Evolutionary conservation across 1,284 basidiomycete species (phyloP), one percentile per base, ranked within the genome.

Genomic region (Ustilago tritici): DNA sequence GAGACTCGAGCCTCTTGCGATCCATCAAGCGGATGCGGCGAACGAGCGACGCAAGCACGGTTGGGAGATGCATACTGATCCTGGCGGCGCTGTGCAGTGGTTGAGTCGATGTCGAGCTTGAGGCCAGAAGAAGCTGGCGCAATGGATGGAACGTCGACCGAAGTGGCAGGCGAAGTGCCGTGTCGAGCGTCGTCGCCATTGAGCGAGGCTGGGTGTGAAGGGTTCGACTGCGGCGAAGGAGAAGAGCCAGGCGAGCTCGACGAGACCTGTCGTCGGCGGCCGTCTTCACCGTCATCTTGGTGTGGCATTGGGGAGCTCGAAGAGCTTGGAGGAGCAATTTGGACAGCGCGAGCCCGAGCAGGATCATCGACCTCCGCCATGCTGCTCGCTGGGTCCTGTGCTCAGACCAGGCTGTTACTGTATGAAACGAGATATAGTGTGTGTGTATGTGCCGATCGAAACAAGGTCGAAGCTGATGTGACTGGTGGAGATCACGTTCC

Each of bases 91-190:
- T 68, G 70, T 14, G 61, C 54, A 12, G 46, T 19, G 65, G n/a
- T 47, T 1, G 59, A 23, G 10, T 40, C 32, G 9, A 65, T 68
- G 54, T 75, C 67, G 49, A 75, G 62, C 38, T 75, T 70, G 28
- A 75, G 56, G 2, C 67, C 72, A 3, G 67, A 38, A 28, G 62
- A 54, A 11, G 67, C 59, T 53, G 54, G 49, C 28, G 49, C 49
- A 12, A 11, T 28, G 2, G 72, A 61, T 3, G 65, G 49, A 32
- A 56, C 66, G 32, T 75, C 72, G 28, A 68, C 62, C 38, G 72
- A 70, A 6, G 72, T 70, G 47, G 67, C 66, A 19, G 72, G 72
- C 15, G 72, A 75, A 4, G 67, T 75, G 38, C 72, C 67, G 28
- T 68, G 72, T 17, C 73, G 55, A 5, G 58, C 68, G 41, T 73